Base-by-base conservation (phyloP, 768 basidiomycete genomes). In the Boletus eberwhitei region DNA sequence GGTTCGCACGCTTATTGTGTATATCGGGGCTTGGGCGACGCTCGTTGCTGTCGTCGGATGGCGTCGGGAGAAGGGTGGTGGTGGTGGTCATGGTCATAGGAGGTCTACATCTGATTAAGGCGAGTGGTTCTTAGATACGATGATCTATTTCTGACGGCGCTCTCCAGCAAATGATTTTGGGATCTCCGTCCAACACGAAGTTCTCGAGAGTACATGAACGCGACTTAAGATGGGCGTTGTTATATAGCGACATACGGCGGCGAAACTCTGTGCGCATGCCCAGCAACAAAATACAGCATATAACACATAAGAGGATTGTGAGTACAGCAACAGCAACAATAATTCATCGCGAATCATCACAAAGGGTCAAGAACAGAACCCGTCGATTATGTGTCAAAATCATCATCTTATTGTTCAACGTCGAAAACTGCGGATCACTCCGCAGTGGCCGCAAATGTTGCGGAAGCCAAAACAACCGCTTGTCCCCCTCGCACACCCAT, bases 391-490 rank as follows among this genome's bases (percentile, higher is more conserved):
- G 44, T 24, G 54, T 45, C 41, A 52, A 19, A 19, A 59, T 56
- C 53, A 59, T 48, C 34, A 57, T 40, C 32, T 36, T 59, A 7
- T 41, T 17, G 29, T 52, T 46, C 36, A 51, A 19, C 14, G 42
- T 35, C 13, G 39, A 29, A 52, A 57, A 52, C 11, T 51, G 49
- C 2, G 29, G 36, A 22, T 52, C 29, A 21, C 14, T 16, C 9
- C 14, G 17, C 34, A 38, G 8, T 40, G 59, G 59, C 12, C 59
- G 51, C 31, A 60, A 13, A 50, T 52, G 52, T 21, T 45, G 48
- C 4, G 59, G 59, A 4, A 60, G 45, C 58, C 58, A 59, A 36
- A 59, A 58, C 37, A 58, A 35, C 7, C 45, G 44, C 31, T 44
- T 42, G 31, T 58, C 43, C 5, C 11, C 59, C 4, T 54, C 22